Conservation (phyloP, 495 filamentous ascomycete species). For the Aspergillus heteromorphus region DNA sequence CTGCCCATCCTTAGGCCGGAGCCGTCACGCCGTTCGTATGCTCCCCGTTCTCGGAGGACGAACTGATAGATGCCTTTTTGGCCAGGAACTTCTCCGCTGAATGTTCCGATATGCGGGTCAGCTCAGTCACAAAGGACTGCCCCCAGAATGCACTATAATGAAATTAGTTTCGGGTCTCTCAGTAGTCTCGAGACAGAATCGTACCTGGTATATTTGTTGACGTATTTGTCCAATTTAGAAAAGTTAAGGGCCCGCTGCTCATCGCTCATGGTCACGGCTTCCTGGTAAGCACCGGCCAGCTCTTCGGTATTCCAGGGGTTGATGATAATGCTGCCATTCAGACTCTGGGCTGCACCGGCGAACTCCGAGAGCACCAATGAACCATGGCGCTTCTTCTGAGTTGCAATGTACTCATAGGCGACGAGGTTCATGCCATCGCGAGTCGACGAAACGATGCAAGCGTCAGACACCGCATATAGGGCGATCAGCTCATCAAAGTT, state of each 20-base stretch:
- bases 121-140: conserved; percentile 83
- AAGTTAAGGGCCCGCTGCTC: conserved; percentile 83
- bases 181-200: neutral
- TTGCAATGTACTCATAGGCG: conserved; percentile 95
- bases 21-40: conserved; percentile 12
- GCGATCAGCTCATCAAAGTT: conserved; percentile 89
- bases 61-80: conserved; percentile 22
- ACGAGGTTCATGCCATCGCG: conserved; percentile 99
- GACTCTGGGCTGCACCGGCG: conserved; percentile 84
- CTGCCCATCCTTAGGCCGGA: neutral
- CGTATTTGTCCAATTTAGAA: conserved; percentile 84
- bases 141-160: conserved; percentile 84
- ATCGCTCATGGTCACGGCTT: conserved; percentile 87
- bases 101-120: conserved; percentile 60
- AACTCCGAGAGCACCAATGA: conserved; percentile 94
- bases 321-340: conserved; percentile 88
- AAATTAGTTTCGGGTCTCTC: conserved; percentile 5
- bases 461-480: conserved; percentile 88
- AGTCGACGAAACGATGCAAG: conserved; percentile 90
- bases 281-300: conserved; percentile 84
- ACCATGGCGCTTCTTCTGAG: conserved; percentile 81
- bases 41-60: conserved; percentile 6
- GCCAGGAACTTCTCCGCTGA: conserved; percentile 40
- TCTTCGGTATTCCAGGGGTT: conserved; percentile 99
- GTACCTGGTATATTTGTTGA: conserved; percentile 88